These are phyloP conservation scores for Rhododendron henanense DNA, from an alignment of 148 eudicot species.

Conservation along the genomic window DNA sequence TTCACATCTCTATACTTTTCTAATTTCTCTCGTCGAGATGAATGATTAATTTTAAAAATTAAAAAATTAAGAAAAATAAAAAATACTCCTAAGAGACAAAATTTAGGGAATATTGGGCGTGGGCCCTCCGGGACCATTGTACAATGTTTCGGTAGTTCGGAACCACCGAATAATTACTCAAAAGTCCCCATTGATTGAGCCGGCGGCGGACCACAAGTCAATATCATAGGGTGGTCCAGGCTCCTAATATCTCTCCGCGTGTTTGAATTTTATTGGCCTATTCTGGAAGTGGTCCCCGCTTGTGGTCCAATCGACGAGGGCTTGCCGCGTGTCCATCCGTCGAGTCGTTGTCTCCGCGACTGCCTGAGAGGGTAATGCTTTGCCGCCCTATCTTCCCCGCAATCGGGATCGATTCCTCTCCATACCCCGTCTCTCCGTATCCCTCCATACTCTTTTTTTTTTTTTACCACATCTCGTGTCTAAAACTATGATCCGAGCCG, in stretches of 20 bases:
- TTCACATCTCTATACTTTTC: too few relatives aligned
- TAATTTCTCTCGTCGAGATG: too few relatives aligned
- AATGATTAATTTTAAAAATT: too few relatives aligned
- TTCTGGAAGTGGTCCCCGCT: neutral
- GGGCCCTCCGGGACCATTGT: neutral
- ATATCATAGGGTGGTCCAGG: neutral
- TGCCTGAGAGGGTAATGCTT: neutral
- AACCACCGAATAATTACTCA: neutral
- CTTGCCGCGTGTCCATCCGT: neutral
- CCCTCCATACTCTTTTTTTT: too few relatives aligned
- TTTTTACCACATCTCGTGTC: too few relatives aligned
- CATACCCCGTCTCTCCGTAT: too few relatives aligned
- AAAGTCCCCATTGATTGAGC: constrained; percentile 1
- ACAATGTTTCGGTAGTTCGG: neutral
- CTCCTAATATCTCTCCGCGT: neutral
- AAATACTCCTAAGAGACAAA: neutral
- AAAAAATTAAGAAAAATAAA: too few relatives aligned
- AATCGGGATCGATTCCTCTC: too few relatives aligned
- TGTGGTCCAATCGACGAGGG: constrained; percentile 9
- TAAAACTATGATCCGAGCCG: too few relatives aligned
- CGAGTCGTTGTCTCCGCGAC: constrained; percentile 10
- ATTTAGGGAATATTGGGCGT: neutral
- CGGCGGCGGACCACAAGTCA: constrained; percentile 16
- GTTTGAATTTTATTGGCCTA: neutral
- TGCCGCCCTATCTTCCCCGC: neutral